A percentile compares a stretch with the other conserved stretches of the same genome.
Conservation (phyloP, 2,329 filamentous ascomycete species). For the Cryphonectria nitschkei region DNA sequence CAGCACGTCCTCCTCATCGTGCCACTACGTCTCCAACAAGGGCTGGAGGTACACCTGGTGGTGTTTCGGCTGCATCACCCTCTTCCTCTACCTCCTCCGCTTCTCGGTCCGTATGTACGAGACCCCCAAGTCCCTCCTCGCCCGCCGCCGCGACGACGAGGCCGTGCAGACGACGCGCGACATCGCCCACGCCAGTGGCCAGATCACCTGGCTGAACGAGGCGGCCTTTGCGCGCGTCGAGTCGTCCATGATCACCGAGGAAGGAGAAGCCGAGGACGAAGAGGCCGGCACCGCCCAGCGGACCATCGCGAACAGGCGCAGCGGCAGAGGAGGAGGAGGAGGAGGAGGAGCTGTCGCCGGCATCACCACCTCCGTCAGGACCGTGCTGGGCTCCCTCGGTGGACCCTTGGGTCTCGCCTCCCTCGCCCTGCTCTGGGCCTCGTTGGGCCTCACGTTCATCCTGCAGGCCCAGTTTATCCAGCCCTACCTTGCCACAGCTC, state of each 20-base stretch:
- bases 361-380: neutral
- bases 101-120: conserved; percentile 15
- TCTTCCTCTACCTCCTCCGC: conserved; percentile 20
- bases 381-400: conserved; percentile 5
- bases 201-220: conserved; percentile 20
- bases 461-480: conserved; percentile 7
- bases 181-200: conserved; percentile 5
- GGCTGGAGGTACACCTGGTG: conserved; percentile 21
- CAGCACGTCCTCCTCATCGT: neutral
- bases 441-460: conserved; percentile 7
- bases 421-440: conserved; percentile 13
- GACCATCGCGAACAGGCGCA: neutral
- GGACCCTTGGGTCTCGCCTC: neutral
- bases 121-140: conserved; percentile 19
- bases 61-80: conserved; percentile 21
- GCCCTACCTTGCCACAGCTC: conserved; percentile 5
- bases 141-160: conserved; percentile 15
- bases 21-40: conserved; percentile 20
- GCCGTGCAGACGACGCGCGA: conserved; percentile 16
- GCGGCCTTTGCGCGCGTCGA: conserved; percentile 15
- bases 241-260: conserved; percentile 15
- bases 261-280: neutral
- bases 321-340: too few species aligned
- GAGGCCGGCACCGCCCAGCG: neutral
- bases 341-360: neutral